These are phyloP conservation scores for Phyllachora maydis DNA, from an alignment of 2,329 filamentous ascomycete species.

Conservation along the genomic window DNA sequence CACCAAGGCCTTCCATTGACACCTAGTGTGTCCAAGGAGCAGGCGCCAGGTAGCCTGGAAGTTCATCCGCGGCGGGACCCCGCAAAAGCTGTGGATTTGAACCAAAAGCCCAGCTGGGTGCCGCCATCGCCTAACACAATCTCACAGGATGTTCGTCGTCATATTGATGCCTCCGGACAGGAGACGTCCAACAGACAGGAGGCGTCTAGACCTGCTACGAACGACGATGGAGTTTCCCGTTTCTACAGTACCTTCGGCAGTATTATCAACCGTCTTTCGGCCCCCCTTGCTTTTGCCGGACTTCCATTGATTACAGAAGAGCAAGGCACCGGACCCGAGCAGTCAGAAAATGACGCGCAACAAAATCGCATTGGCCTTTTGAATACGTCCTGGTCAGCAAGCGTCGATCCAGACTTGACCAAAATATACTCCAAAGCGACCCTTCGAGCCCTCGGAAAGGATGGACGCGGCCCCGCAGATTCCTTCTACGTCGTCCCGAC, in stretches of 20 bases:
- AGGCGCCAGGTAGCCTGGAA: slow-evolving; percentile 50
- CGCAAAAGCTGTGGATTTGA: slow-evolving; percentile 22
- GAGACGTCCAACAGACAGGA: no score
- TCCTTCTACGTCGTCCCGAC: slow-evolving; percentile 93
- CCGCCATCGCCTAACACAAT: slow-evolving; percentile 19
- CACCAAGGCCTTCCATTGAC: slow-evolving; percentile 47
- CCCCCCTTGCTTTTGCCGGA: slow-evolving; percentile 80
- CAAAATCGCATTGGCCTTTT: no score
- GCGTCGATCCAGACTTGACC: slow-evolving; percentile 52
- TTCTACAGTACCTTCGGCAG: slow-evolving; percentile 89
- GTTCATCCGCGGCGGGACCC: slow-evolving; percentile 27
- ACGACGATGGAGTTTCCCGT: slow-evolving; percentile 65
- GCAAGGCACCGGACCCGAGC: no score
- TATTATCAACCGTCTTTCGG: slow-evolving; percentile 73
- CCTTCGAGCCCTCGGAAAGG: slow-evolving; percentile 55
- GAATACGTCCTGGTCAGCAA: slow-evolving; percentile 6
- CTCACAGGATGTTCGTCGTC: no score
- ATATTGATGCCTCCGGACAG: no score
- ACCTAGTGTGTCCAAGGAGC: slow-evolving; percentile 54
- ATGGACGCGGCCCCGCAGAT: slow-evolving; percentile 29
- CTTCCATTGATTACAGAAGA: slow-evolving; percentile 51
- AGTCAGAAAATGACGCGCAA: no score
- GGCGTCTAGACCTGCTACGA: no score
- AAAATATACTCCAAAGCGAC: slow-evolving; percentile 75
- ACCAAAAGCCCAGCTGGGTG: slow-evolving; percentile 30